Evolutionary conservation across 345 rosid species (phyloP), one percentile per base, ranked within the genome.

Genomic region (Hirschfeldia incana): DNA sequence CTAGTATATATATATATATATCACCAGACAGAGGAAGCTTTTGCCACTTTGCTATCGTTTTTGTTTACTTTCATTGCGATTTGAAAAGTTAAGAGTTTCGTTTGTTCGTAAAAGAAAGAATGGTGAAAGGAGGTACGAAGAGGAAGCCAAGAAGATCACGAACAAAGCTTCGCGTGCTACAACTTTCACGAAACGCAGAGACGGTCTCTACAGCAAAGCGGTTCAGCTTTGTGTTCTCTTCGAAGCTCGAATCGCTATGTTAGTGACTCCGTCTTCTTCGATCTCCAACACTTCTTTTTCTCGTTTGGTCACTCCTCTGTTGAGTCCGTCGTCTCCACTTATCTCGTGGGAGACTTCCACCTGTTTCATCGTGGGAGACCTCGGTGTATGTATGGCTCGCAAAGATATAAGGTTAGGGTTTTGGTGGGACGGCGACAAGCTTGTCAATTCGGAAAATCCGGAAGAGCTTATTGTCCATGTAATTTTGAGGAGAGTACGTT

Each of bases 221-320:
- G 26, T 65, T 1, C 33, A 77, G 58, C 59, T 63, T 11, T 77
- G 71, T 34, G 42, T 27, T 49, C 26, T 62, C 65, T 49, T 51
- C 21, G 71, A 34, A 1, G 65, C 76, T 1, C 65, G 49, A 12
- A 64, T 71, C 3, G 76, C 65, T 0, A 29, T 77, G 16, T 28
- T 77, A 1, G 51, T 28, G 7, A 60, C 70, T 1, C 65, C 80
- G 8, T 6, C 17, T 26, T 76, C 73, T 11, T 27, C 79, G 0
- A 13, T 7, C 42, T 36, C 42, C 9, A 36, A 36, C 42, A 2
- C 42, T 36, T 7, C 42, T 7, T 36, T 36, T 70, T 8, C 58
- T 61, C 76, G 4, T 77, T 49, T 1, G 76, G 80, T 1, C 76
- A 63, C 15, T 64, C 80, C 10, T 70, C 76, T 10, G 70, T 55